These are phyloP conservation scores for Amylocystis lapponica DNA, from an alignment of 768 basidiomycete species.

Conservation along the genomic window DNA sequence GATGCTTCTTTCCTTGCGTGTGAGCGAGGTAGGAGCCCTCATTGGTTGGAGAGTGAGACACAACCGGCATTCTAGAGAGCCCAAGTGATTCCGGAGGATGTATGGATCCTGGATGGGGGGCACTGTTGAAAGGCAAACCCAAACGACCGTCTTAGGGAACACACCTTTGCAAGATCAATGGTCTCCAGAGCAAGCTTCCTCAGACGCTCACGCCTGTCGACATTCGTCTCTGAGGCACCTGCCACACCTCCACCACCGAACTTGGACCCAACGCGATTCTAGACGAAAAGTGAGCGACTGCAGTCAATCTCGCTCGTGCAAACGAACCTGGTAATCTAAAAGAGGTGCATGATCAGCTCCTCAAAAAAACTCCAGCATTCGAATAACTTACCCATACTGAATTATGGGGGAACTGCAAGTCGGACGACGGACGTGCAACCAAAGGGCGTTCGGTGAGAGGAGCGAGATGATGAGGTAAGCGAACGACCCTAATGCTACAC, in stretches of 20 bases:
- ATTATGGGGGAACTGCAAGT: background rate
- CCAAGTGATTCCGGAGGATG: constrained; percentile 97
- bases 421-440: background rate
- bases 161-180: constrained; percentile 93
- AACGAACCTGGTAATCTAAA: constrained; percentile 68
- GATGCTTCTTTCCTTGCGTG: constrained; percentile 99
- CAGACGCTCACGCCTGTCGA: constrained; percentile 91
- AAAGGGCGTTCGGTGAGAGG: constrained; percentile 3
- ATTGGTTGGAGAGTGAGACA: constrained; percentile 99
- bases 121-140: background rate
- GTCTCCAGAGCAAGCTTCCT: constrained; percentile 95
- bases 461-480: no score
- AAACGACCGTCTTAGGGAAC: constrained; percentile 11
- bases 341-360: background rate
- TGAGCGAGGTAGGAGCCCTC: constrained; percentile 99
- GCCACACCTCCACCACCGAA: constrained; percentile 96
- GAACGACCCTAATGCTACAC: background rate
- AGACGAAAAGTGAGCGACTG: constrained; percentile 3
- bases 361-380: constrained; percentile 4
- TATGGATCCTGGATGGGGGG: constrained; percentile 74
- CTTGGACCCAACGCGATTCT: constrained; percentile 95
- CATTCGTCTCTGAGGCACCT: constrained; percentile 90
- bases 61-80: constrained; percentile 95
- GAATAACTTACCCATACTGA: constrained; percentile 14
- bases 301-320: background rate